These are phyloP conservation scores for Forsythia viridissima DNA, from an alignment of 257 asterid species.

Conservation along the genomic window DNA sequence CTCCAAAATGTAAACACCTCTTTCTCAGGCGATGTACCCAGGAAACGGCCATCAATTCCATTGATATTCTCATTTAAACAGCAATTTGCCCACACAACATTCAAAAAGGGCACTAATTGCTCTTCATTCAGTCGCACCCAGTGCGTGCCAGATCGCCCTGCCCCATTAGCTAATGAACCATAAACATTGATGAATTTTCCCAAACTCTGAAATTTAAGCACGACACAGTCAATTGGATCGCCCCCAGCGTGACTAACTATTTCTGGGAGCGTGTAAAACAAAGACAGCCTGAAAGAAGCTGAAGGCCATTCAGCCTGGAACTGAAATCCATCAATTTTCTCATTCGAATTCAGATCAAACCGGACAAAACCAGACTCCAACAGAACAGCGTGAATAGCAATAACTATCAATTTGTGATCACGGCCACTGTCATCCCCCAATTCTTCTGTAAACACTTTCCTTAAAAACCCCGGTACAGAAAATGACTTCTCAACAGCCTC, in stretches of 20 bases:
- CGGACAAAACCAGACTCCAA: conserved; percentile 76
- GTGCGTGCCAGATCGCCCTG: conserved; percentile 27
- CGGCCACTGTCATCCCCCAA: conserved; percentile 50
- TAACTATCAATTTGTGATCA: conserved; percentile 55
- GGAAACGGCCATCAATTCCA: conserved; percentile 25
- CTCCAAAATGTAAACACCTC: conserved; percentile 82
- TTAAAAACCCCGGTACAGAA: conserved; percentile 77
- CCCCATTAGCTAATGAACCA: conserved; percentile 50
- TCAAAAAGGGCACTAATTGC: conserved; percentile 60
- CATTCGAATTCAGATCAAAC: conserved; percentile 43
- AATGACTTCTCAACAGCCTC: conserved; percentile 47
- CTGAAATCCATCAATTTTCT: conserved; percentile 35
- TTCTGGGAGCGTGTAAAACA: conserved; percentile 69
- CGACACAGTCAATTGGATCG: conserved; percentile 27
- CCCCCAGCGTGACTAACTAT: conserved; percentile 1
- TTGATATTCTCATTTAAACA: conserved; percentile 42
- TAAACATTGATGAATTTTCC: conserved; percentile 62
- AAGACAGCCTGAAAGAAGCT: conserved; percentile 31
- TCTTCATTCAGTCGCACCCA: conserved; percentile 57
- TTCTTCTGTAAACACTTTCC: conserved; percentile 72
- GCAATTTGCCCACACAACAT: conserved; percentile 83
- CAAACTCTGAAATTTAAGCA: conserved; percentile 61
- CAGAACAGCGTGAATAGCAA: conserved; percentile 82
- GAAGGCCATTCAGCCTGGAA: conserved; percentile 46
- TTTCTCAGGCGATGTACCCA: conserved; percentile 46